Evolutionary conservation across 345 rosid genomes (phyloP).

Genomic region (Pistacia atlantica): DNA sequence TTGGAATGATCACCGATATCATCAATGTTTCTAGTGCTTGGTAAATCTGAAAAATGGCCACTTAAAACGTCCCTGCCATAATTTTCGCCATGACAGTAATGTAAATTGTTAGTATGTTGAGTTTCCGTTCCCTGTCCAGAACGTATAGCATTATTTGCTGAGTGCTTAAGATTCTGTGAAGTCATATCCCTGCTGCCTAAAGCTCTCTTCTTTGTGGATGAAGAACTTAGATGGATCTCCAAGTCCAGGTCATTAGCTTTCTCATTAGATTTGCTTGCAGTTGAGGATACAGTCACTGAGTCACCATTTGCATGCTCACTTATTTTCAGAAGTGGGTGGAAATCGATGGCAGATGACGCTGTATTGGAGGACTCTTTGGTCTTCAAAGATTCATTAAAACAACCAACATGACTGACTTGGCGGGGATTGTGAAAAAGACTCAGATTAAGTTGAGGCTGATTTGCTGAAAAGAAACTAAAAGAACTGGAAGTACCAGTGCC

Average conservation of each 20-base stretch:
- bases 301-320: conserved; percentile 42
- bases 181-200: conserved; percentile 33
- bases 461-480: conserved; percentile 75
- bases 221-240: conserved; percentile 75
- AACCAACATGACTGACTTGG: conserved; percentile 43
- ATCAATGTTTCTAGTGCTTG: conserved; percentile 39
- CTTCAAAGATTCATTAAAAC: conserved; percentile 41
- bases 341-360: conserved; percentile 54
- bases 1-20: conserved; percentile 58
- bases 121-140: conserved; percentile 29
- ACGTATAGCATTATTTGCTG: conserved; percentile 12
- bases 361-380: conserved; percentile 39
- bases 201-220: conserved; percentile 41
- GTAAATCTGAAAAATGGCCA: conserved; percentile 29
- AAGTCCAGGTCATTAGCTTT: conserved; percentile 58
- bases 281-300: conserved; percentile 28
- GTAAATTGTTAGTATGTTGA: conserved; percentile 25
- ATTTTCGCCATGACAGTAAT: conserved; percentile 24
- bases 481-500: conserved; percentile 46
- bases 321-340: conserved; percentile 91
- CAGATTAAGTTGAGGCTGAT: conserved; percentile 75
- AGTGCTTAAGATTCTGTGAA: conserved; percentile 25
- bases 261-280: conserved; percentile 36
- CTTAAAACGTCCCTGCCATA: conserved; percentile 31
- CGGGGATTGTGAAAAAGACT: conserved; percentile 72